phyloP scores from a whole-genome alignment of 768 basidiomycete species.

The Phylloporus arenicola region DNA sequence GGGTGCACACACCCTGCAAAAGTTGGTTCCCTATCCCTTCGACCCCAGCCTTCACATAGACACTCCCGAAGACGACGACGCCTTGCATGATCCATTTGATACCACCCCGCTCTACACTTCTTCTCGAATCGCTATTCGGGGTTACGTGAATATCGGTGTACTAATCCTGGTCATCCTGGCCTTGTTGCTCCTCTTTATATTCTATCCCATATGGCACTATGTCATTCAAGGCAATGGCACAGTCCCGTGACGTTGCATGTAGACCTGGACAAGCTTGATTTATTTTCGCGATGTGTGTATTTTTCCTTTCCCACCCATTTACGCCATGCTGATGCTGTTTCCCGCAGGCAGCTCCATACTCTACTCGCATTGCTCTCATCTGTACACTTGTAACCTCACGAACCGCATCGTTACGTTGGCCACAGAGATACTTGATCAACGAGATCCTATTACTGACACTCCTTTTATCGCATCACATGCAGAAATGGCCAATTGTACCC shows the following conservation, averaged over 20 bases:
- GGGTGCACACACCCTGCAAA: conserved; percentile 25
- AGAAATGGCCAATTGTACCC: background rate
- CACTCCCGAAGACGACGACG: conserved; percentile 69
- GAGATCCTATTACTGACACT: background rate
- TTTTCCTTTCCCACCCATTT: background rate
- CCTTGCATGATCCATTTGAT: conserved; percentile 57
- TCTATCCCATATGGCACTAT: conserved; percentile 64
- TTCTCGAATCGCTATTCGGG: conserved; percentile 36
- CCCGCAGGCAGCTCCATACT: background rate
- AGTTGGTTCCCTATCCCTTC: conserved; percentile 66
- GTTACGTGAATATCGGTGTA: conserved; percentile 64
- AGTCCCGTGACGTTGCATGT: conserved; percentile 5
- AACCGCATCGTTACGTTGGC: background rate
- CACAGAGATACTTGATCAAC: background rate
- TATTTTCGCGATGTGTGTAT: conserved; percentile 8
- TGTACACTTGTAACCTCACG: conserved; percentile 1
- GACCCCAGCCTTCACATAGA: conserved; percentile 57
- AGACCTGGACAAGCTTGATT: background rate
- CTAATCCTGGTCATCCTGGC: conserved; percentile 56
- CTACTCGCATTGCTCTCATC: conserved; percentile 6
- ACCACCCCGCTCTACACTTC: conserved; percentile 24
- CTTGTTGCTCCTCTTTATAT: conserved; percentile 71
- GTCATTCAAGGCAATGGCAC: background rate
- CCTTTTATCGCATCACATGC: background rate
- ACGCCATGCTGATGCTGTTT: background rate